Evolutionary conservation across 805 yeast species (phyloP), one percentile per base, ranked within the genome.

Genomic region (Martiniozyma abietophila): DNA sequence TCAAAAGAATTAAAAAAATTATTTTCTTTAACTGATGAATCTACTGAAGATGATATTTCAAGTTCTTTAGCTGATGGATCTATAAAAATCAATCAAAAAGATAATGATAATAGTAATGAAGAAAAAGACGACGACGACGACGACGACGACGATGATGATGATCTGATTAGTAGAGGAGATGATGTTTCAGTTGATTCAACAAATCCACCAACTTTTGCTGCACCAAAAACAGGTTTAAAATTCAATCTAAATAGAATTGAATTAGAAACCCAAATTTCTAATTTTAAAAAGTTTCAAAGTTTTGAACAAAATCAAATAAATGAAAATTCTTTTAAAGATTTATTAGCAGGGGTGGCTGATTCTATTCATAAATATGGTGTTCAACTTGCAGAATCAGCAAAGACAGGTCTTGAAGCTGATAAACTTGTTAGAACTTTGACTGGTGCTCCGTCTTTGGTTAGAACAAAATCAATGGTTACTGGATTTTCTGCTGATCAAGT

Each of bases 381-480:
- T 16, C 45, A 49, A 22, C 46, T 59, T 34, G 64, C 63, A 4
- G 58, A 54, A 26, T 56, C 58, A n/a, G 64, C 65, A 3, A 48
- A 42, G 21, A 40, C 41, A 16, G 65, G 62, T 14, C 58, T 54
- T 10, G 62, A 58, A 32, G 59, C 62, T 11, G 65, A 64, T 0
- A 56, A 55, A 25, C 41, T 65, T 14, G 65, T 67, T 19, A 51
- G 70, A 21, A 51, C 63, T 0, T 43, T 65, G 17, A 65, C 71
- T 1, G 70, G 67, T 7, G 58, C 61, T 2, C 63, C 64, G 1
- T 60, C 54, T 16, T 17, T 38, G 8, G 45, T 47, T 20, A 39
- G 43, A 16, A 39, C 48, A 5, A 54, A 48, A 34, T 54, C 60
- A 25, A 56, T 57, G 61, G 44, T 57, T 7, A 36, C 50, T 25